Percentiles rank a stretch among this genome's conserved stretches.
These are phyloP conservation scores for Candida sp. DNA, from an alignment of 1,139 yeast genomes.

Conservation along the genomic window DNA sequence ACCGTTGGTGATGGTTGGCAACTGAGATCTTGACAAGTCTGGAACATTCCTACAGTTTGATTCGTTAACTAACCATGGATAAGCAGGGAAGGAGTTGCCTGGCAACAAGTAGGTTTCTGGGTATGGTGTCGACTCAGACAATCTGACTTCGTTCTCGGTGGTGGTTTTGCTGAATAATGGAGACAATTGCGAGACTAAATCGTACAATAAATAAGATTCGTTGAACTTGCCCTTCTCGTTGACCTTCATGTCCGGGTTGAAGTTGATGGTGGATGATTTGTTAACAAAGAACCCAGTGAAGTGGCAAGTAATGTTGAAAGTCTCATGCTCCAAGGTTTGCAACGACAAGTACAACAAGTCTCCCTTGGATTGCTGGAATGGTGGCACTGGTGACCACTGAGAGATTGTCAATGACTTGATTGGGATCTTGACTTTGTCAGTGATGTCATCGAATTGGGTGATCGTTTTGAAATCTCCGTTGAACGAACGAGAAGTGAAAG, in stretches of 20 bases:
- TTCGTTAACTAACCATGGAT: slow-evolving; percentile 75
- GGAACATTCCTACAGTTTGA: slow-evolving; percentile 36
- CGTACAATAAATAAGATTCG: slow-evolving; percentile 52
- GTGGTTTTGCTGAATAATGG: slow-evolving; percentile 50
- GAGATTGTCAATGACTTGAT: slow-evolving; percentile 67
- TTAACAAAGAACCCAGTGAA: slow-evolving; percentile 81
- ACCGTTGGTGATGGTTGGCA: slow-evolving; percentile 56
- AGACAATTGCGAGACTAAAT: slow-evolving; percentile 59
- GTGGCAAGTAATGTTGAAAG: slow-evolving; percentile 77
- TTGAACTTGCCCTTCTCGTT: slow-evolving; percentile 39
- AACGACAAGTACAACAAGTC: slow-evolving; percentile 79
- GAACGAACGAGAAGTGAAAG: slow-evolving; percentile 13
- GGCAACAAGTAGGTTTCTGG: slow-evolving; percentile 66
- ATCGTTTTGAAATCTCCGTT: slow-evolving; percentile 11
- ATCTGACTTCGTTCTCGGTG: slow-evolving; percentile 41
- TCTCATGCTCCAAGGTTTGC: slow-evolving; percentile 83
- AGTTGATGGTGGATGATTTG: slow-evolving; percentile 65
- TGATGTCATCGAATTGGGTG: slow-evolving; percentile 23
- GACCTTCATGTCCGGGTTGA: slow-evolving; percentile 65
- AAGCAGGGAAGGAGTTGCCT: slow-evolving; percentile 58
- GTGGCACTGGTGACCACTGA: slow-evolving; percentile 92
- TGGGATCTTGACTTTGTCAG: slow-evolving; percentile 34
- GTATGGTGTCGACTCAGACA: slow-evolving; percentile 50
- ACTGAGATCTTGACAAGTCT: slow-evolving; percentile 68
- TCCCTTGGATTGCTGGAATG: slow-evolving; percentile 64